phyloP scores from a whole-genome alignment of 2,329 filamentous ascomycete species.

The Anthostomella pinea region DNA sequence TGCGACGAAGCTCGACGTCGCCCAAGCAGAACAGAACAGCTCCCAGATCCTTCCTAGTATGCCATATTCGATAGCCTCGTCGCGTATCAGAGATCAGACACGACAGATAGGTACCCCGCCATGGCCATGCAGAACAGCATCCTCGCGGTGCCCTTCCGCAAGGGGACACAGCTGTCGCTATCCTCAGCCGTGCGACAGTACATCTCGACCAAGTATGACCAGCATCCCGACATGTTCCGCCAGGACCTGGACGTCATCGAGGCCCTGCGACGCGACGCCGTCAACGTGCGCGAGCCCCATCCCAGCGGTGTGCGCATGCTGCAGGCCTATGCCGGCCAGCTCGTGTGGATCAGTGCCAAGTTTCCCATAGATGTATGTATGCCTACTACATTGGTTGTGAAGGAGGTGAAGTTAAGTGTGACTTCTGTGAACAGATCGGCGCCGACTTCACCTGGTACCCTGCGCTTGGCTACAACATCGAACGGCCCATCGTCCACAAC shows the following conservation, averaged over 20 bases:
- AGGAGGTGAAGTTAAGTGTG: no score
- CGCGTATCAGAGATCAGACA: no score
- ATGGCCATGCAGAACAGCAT: conserved; percentile 49
- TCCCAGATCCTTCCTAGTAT: no score
- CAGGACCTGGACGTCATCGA: conserved; percentile 84
- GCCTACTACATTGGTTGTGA: not conserved
- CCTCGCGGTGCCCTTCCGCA: conserved; percentile 82
- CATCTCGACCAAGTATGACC: conserved; percentile 97
- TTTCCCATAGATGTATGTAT: conserved; percentile 83
- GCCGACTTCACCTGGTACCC: conserved; percentile 97
- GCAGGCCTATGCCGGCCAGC: conserved; percentile 86
- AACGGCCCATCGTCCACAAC: conserved; percentile 64
- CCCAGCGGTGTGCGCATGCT: conserved; percentile 81
- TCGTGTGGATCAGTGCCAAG: conserved; percentile 91
- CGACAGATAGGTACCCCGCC: no score
- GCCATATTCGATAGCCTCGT: no score
- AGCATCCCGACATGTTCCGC: conserved; percentile 95
- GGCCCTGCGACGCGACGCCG: conserved; percentile 75
- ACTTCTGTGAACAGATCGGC: conserved; percentile 75
- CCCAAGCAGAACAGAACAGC: no score
- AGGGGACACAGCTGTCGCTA: conserved; percentile 74
- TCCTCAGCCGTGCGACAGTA: conserved; percentile 86
- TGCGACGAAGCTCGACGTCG: no score
- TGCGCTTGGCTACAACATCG: conserved; percentile 83
- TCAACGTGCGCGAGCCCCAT: conserved; percentile 86